phyloP scores from a whole-genome alignment of 305 asterid genomes.

The Solanum aculeatissimum region DNA sequence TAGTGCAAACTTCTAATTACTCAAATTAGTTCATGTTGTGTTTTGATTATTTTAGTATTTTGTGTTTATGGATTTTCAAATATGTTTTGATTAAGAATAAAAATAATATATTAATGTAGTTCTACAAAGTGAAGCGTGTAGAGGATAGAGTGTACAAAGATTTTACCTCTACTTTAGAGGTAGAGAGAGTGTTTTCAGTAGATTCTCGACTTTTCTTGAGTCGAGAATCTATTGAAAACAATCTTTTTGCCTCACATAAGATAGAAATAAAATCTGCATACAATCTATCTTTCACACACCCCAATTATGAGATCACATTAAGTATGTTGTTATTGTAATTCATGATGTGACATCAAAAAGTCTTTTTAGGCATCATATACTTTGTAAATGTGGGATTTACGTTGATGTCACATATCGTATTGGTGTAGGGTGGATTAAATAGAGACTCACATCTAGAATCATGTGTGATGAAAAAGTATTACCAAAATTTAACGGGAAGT shows the following conservation, averaged over 20 bases:
- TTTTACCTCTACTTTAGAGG: background rate
- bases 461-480: background rate
- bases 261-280: background rate
- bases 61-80: background rate
- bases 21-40: too few relatives aligned
- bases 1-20: too few relatives aligned
- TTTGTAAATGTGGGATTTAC: background rate
- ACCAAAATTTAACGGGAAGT: background rate
- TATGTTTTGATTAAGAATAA: background rate
- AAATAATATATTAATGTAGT: background rate
- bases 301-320: background rate
- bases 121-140: background rate
- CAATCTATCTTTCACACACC: background rate
- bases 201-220: rapidly evolving
- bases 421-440: background rate
- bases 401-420: background rate
- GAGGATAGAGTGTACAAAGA: background rate
- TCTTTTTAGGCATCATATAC: background rate
- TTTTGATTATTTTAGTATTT: too few relatives aligned
- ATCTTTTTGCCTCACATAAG: background rate
- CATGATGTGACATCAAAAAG: too few relatives aligned
- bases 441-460: background rate
- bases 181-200: background rate
- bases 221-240: background rate
- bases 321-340: background rate